These are phyloP conservation scores for Chrysoporthe puriensis DNA, from an alignment of 2,329 filamentous ascomycete species.

Conservation along the genomic window DNA sequence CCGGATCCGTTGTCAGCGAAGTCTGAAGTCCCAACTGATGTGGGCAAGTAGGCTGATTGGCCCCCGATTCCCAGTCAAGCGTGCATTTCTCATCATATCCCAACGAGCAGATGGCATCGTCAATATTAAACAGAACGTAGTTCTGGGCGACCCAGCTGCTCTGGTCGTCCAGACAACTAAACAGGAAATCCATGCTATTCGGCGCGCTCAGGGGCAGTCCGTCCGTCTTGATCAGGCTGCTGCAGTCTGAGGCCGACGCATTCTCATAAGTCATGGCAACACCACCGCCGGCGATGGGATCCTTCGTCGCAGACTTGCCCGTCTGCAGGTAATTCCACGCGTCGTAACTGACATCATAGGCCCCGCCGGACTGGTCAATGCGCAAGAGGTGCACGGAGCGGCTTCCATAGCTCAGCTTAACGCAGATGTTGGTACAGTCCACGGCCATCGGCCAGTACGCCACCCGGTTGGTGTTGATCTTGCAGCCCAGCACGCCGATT, in stretches of 20 bases:
- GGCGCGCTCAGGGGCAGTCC: conserved; percentile 45
- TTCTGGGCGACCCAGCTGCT: conserved; percentile 53
- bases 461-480: conserved; percentile 61
- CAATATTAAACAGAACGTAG: conserved; percentile 55
- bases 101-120: conserved; percentile 50
- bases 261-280: conserved; percentile 51
- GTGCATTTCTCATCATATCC: conserved; percentile 52
- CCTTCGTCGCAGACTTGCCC: conserved; percentile 48
- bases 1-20: conserved; percentile 42
- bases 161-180: conserved; percentile 45
- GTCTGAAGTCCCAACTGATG: conserved; percentile 45
- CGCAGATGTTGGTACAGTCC: conserved; percentile 59
- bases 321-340: conserved; percentile 60
- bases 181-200: conserved; percentile 59
- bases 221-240: conserved; percentile 50
- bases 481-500: conserved; percentile 60
- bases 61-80: conserved; percentile 45
- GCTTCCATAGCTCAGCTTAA: conserved; percentile 52
- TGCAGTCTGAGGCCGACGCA: conserved; percentile 51
- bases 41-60: conserved; percentile 50
- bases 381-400: conserved; percentile 59
- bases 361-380: conserved; percentile 58
- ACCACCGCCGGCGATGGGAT: conserved; percentile 52
- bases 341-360: conserved; percentile 57
- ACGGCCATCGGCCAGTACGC: conserved; percentile 60